Base-by-base conservation (phyloP, 306 rosid genomes). In the Prunus kanzakura region DNA sequence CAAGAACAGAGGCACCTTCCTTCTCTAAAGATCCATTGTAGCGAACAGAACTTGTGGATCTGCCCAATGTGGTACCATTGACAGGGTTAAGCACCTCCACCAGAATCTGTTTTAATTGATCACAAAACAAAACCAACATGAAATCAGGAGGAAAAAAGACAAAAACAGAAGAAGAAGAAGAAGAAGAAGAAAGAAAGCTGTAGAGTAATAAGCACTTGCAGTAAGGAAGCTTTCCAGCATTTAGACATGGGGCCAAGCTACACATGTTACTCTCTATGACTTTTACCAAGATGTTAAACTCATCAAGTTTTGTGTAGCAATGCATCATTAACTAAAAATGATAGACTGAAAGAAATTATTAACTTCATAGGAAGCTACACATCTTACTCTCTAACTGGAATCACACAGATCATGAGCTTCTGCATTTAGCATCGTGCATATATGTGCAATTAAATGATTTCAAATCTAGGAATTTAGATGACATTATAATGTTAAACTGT, bases 21-120 rank as follows among this genome's bases (percentile, higher is more conserved):
- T 84, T 92, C 82, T 79, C 88, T 9, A 83, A 72, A 80, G 90
- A 89, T 79, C 98, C 98, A 85, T 91, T 91, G 83, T 86, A 93
- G 75, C 73, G 91, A 82, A 85, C 84, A 79, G 91, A 82, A 84
- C 73, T 86, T 67, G 83, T 68, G 82, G 62, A 75, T 71, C 82
- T 79, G 71, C 74, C 80, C 55, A 80, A 75, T 58, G 78, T 79
- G 43, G 51, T 84, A 82, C 78, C 79, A 86, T 85, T 91, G 73
- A 78, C 82, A 85, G 74, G 87, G 91, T 66, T 86, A 67, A 87
- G 80, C 81, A 95, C 91, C 89, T 95, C 98, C 85, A 95, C 93
- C 82, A 95, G 96, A 84, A 95, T 90, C 98, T 95, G 89, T 72
- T 72, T 71, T 71, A 77, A 77, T 76, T 61, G 16, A 70, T 71